Conservation (phyloP, 2,329 filamentous ascomycete genomes). For the Colletotrichum navitas region DNA sequence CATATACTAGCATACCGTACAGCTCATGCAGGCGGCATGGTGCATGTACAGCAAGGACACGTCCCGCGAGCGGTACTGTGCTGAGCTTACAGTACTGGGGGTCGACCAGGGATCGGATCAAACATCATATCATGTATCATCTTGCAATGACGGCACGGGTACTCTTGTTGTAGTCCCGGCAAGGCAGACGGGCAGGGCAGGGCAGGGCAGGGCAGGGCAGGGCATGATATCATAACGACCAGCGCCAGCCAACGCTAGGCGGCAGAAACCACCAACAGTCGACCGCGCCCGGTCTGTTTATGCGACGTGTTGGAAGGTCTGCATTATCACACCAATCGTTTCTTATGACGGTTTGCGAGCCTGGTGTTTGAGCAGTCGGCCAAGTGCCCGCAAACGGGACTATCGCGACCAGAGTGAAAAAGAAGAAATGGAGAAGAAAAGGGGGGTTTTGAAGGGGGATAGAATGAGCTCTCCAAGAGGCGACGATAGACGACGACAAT, state of each 20-base stretch:
- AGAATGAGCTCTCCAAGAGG: constrained; percentile 9
- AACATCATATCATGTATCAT: constrained; percentile 33
- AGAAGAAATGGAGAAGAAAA: background rate
- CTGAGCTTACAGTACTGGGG: constrained; percentile 14
- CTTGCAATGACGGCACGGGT: constrained; percentile 14
- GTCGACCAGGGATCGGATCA: constrained; percentile 26
- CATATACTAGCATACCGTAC: constrained; percentile 42
- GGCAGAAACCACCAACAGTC: constrained; percentile 8
- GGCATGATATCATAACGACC: constrained; percentile 32
- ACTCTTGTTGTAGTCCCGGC: background rate
- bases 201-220: background rate
- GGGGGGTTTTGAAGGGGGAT: background rate
- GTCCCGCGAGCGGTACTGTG: constrained; percentile 40
- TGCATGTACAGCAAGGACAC: constrained; percentile 37
- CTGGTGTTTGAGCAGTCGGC: background rate
- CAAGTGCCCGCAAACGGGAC: background rate
- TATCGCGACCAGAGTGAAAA: constrained; percentile 5
- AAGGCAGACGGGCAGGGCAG: background rate
- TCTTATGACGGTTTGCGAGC: background rate
- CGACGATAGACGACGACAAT: constrained; percentile 24
- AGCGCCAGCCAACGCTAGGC: constrained; percentile 24
- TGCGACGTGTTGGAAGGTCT: background rate
- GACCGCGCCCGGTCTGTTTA: background rate
- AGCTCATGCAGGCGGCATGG: constrained; percentile 38
- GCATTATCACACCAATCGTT: background rate